phyloP scores from a whole-genome alignment of 2,329 filamentous ascomycete genomes.

The Thielaviopsis populi region DNA sequence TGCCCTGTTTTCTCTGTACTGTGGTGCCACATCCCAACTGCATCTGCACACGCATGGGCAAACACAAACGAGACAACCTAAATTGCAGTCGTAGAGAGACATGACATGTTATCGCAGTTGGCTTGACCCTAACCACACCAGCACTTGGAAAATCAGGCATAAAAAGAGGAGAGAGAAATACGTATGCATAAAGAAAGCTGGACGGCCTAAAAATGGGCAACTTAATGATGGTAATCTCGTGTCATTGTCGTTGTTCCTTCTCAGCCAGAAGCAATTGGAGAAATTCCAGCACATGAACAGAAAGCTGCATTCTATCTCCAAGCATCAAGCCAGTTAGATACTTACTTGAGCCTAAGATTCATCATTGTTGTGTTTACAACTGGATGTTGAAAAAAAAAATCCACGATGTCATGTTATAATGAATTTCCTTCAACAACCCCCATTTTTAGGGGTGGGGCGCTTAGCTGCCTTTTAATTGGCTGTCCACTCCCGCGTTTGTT shows the following conservation, averaged over 20 bases:
- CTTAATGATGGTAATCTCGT: neutral
- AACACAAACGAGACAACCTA: constrained; percentile 10
- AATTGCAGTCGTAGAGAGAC: neutral
- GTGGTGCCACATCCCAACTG: neutral
- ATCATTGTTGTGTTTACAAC: neutral
- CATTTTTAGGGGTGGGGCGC: neutral
- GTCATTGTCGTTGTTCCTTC: too few relatives aligned
- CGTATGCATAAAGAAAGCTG: neutral
- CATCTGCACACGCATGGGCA: neutral
- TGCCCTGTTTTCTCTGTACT: neutral
- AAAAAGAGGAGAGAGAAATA: neutral
- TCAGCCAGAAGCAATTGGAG: neutral
- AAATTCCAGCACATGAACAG: too few relatives aligned
- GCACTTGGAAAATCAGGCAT: neutral
- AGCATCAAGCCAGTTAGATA: neutral
- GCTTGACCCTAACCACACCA: neutral
- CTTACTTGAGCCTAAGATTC: neutral
- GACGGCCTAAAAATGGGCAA: neutral
- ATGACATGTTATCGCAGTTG: neutral
- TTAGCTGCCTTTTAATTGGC: constrained; percentile 8
- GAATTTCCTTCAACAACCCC: neutral
- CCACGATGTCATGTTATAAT: neutral
- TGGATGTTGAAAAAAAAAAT: neutral
- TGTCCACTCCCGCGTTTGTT: constrained; percentile 10
- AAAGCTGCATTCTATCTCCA: neutral